Conservation (phyloP, 164 flowering plant species). For the Dillenia turbinata region DNA sequence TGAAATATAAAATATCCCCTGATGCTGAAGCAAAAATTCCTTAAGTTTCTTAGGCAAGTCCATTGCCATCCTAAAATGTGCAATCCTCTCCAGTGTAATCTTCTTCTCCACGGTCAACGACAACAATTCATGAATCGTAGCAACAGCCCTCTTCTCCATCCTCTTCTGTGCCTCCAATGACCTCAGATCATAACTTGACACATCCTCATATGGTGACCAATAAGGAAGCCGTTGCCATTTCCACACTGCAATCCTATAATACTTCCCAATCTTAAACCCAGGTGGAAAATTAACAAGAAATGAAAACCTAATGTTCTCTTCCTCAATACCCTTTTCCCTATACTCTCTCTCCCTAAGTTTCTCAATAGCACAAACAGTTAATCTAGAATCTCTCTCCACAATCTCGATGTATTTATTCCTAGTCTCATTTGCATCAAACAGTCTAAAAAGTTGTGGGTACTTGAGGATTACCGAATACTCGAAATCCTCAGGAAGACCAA, state of each 20-base stretch:
- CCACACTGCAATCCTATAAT: slow-evolving; percentile 87
- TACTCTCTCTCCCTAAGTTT: slow-evolving; percentile 76
- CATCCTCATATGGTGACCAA: slow-evolving; percentile 97
- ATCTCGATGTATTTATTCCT: slow-evolving; percentile 81
- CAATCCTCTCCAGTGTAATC: slow-evolving; percentile 90
- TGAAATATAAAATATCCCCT: slow-evolving; percentile 93
- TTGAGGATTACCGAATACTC: slow-evolving; percentile 68
- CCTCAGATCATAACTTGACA: slow-evolving; percentile 79
- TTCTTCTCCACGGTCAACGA: slow-evolving; percentile 92
- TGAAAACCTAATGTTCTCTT: slow-evolving; percentile 74
- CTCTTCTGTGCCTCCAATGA: slow-evolving; percentile 88
- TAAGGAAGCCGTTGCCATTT: slow-evolving; percentile 95
- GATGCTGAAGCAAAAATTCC: slow-evolving; percentile 89
- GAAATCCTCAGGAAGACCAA: slow-evolving; percentile 93
- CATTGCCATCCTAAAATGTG: slow-evolving; percentile 78
- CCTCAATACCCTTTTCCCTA: slow-evolving; percentile 72
- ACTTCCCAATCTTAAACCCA: slow-evolving; percentile 85
- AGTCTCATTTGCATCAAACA: slow-evolving; percentile 64
- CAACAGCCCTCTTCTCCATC: slow-evolving; percentile 93
- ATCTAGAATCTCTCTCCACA: slow-evolving; percentile 53
- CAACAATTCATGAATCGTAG: slow-evolving; percentile 82
- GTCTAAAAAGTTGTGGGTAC: slow-evolving; percentile 58
- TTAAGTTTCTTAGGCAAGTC: slow-evolving; percentile 87
- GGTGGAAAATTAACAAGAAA: slow-evolving; percentile 88
- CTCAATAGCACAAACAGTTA: slow-evolving; percentile 74